Evolutionary conservation across 2,329 filamentous ascomycete species (phyloP).

Genomic region (Chaetomium globosum): DNA sequence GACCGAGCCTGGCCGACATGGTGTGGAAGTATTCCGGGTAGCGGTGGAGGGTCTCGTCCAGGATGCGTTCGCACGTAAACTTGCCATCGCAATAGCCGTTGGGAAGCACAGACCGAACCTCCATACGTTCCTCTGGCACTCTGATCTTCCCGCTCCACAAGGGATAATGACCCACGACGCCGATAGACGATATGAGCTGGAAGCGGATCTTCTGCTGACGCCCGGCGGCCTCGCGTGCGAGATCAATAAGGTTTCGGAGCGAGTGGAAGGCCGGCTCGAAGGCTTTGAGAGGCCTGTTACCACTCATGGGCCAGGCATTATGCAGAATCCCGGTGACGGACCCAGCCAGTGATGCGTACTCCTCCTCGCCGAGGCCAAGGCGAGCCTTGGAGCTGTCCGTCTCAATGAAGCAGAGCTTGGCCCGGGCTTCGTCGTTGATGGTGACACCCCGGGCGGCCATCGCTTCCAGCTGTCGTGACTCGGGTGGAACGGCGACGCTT

Average conservation of each 20-base stretch:
- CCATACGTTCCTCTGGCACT: conserved; percentile 50
- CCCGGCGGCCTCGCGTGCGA: conserved; percentile 37
- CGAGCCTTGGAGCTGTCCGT: conserved; percentile 46
- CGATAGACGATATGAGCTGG: conserved; percentile 50
- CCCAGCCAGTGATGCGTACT: conserved; percentile 45
- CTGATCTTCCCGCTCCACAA: conserved; percentile 29
- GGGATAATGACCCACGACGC: conserved; percentile 41
- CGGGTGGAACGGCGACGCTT: conserved; percentile 25
- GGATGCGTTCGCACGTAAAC: conserved; percentile 53
- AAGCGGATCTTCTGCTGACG: conserved; percentile 39
- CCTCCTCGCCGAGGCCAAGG: conserved; percentile 47
- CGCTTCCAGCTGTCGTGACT: conserved; percentile 40
- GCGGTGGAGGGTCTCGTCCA: conserved; percentile 51
- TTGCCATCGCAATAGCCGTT: conserved; percentile 59
- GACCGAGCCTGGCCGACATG: conserved; percentile 51
- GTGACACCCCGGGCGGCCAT: conserved; percentile 35
- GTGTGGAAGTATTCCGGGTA: conserved; percentile 47
- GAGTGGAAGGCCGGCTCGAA: conserved; percentile 50
- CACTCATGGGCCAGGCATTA: conserved; percentile 56
- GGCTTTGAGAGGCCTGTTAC: conserved; percentile 43
- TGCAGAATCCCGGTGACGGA: conserved; percentile 42
- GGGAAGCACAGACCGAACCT: conserved; percentile 46
- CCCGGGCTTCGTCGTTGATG: background rate
- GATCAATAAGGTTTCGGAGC: conserved; percentile 52
- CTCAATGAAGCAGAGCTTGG: conserved; percentile 48